A percentile compares a stretch with the other conserved stretches of the same genome.
phyloP scores from a whole-genome alignment of 2,329 filamentous ascomycete species.

The Teratosphaeria zuluensis region DNA sequence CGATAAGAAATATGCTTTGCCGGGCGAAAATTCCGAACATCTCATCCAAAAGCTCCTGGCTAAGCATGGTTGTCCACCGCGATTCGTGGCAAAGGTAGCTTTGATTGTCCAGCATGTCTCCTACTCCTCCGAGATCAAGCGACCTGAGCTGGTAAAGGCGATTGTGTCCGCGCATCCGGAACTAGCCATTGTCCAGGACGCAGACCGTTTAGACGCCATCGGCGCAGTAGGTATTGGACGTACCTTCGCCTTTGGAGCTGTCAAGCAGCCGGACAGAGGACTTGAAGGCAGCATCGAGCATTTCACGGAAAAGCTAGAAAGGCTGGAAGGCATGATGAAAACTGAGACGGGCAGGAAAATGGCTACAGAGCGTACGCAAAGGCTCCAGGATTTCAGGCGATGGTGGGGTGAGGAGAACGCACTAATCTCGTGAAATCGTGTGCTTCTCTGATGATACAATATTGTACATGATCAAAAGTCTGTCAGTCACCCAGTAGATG shows the following conservation, averaged over 20 bases:
- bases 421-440: conserved; percentile 3
- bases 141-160: conserved; percentile 49
- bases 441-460: not conserved
- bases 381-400: conserved; percentile 39
- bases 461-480: not conserved
- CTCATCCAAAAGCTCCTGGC: conserved; percentile 48
- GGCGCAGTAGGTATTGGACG: conserved; percentile 77
- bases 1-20: conserved; percentile 66
- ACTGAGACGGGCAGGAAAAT: conserved; percentile 43
- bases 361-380: conserved; percentile 40
- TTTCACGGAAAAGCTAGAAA: conserved; percentile 66
- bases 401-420: conserved; percentile 47
- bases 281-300: conserved; percentile 61
- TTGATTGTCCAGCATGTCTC: conserved; percentile 66
- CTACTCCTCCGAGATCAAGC: conserved; percentile 62
- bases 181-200: conserved; percentile 80
- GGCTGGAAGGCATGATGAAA: conserved; percentile 53
- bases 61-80: conserved; percentile 45
- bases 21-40: conserved; percentile 44
- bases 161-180: conserved; percentile 62
- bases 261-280: conserved; percentile 39
- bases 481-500: no score
- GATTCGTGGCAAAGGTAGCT: conserved; percentile 59
- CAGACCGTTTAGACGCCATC: conserved; percentile 83
- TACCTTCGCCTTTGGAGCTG: conserved; percentile 66